Percentiles rank a stretch among this genome's conserved stretches.
Conservation (phyloP, 495 filamentous ascomycete genomes). For the Podospora fimiseda region DNA sequence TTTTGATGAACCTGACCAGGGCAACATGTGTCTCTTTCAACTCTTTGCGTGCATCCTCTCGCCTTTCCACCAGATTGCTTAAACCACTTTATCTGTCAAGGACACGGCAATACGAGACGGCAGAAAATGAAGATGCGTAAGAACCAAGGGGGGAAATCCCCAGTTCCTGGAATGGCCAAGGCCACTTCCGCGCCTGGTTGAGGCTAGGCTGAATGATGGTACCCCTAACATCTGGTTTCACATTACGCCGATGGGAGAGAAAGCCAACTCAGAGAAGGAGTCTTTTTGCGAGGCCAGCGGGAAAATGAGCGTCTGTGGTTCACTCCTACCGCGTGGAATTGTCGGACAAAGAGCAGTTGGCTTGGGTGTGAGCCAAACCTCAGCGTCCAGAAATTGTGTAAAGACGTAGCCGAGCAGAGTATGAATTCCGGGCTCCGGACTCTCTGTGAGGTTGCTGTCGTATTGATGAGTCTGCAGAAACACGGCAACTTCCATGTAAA, state of each 20-base stretch:
- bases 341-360: conserved; percentile 15
- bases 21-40: neutral
- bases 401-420: no score
- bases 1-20: neutral
- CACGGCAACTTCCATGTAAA: conserved; percentile 11
- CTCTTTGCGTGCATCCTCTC: no score
- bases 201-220: conserved; percentile 21
- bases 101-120: conserved; percentile 10
- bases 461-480: neutral
- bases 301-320: neutral
- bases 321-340: conserved; percentile 14
- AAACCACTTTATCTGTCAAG: neutral
- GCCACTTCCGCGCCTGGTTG: conserved; percentile 12
- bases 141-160: neutral
- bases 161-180: conserved; percentile 22
- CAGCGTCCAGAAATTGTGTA: no score
- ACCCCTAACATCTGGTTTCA: conserved; percentile 15
- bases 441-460: neutral
- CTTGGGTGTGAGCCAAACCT: no score
- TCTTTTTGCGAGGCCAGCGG: conserved; percentile 14
- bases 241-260: conserved; percentile 3
- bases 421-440: no score
- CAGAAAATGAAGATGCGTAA: conserved; percentile 3
- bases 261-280: conserved; percentile 11
- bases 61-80: neutral